A percentile compares a stretch with the other conserved stretches of the same genome.
Conservation (phyloP, 2,329 filamentous ascomycete genomes). For the Trichoderma harzianum region DNA sequence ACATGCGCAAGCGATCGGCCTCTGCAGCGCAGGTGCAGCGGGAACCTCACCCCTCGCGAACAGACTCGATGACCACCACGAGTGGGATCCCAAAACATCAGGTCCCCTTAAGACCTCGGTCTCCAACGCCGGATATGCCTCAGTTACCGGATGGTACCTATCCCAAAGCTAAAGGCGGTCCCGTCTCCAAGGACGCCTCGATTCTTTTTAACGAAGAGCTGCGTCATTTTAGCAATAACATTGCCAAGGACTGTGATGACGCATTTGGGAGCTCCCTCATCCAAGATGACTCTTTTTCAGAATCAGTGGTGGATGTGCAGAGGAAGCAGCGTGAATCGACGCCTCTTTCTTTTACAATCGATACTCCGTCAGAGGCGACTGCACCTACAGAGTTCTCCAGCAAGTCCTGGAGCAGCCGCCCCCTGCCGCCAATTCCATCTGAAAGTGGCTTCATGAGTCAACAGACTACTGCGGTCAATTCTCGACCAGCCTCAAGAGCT, state of each 20-base stretch:
- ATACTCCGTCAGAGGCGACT: slow-evolving; percentile 29
- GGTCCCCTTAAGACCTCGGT: slow-evolving; percentile 24
- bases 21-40: slow-evolving; percentile 27
- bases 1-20: slow-evolving; percentile 40
- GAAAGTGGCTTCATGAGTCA: slow-evolving; percentile 25
- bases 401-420: slow-evolving; percentile 46
- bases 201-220: slow-evolving; percentile 66
- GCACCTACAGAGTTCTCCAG: slow-evolving; percentile 30
- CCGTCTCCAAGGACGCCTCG: slow-evolving; percentile 27
- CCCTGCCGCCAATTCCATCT: slow-evolving; percentile 49
- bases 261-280: slow-evolving; percentile 72
- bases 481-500: slow-evolving; percentile 28
- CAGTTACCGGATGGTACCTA: slow-evolving; percentile 25
- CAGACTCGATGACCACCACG: slow-evolving; percentile 21
- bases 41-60: slow-evolving; percentile 17
- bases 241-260: slow-evolving; percentile 87
- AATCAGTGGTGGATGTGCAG: slow-evolving; percentile 33
- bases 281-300: slow-evolving; percentile 36
- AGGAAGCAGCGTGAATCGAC: slow-evolving; percentile 35
- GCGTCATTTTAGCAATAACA: slow-evolving; percentile 76
- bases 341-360: slow-evolving; percentile 43
- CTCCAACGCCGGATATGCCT: slow-evolving; percentile 31
- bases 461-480: slow-evolving; percentile 22
- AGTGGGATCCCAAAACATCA: slow-evolving; percentile 24
- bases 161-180: slow-evolving; percentile 27